Base-by-base conservation (phyloP, 495 filamentous ascomycete genomes). In the Pyrenula aspistea region DNA sequence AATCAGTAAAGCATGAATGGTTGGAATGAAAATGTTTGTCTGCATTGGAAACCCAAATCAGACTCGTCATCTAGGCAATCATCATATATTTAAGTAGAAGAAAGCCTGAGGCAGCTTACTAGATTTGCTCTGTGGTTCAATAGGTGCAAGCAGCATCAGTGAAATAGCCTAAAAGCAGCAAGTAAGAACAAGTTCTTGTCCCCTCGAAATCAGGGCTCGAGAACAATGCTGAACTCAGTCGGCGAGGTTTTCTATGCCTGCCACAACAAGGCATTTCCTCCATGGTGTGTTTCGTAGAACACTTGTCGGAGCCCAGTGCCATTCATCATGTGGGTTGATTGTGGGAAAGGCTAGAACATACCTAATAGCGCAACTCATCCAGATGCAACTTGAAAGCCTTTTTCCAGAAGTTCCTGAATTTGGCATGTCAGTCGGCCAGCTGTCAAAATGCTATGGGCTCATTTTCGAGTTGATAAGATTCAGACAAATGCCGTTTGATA, bases 201-300 rank as follows among this genome's bases (percentile, higher is more conserved):
- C 11, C 19, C 11, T 48, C 42, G 11, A 19, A 11, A 19, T 48
- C 11, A 19, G 42, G 42, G 11, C 11, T 48, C 42, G 19, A 19
- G 11, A 48, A 11, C 11, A 19, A 15, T 20, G 10, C 19, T 24
- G 20, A 20, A 52, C 71, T 97, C 93, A 98, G 93, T 91, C 88
- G 91, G 89, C 91, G 82, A 95, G 91, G 93, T 96, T 98, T 98
- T 96, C 92, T 96, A 96, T 89, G 93, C 92, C 91, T 95, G 89
- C 89, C 91, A 68, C 89, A 88, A 89, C 82, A 78, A 81, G 90
- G 89, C 89, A 76, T 93, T 74, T 95, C 89, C 83, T 75, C 91
- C 88, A 90, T 77, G 72, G 74, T 72, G 73, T 73, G 62, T 68
- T 69, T 59, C 69, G 64, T 75, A 62, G 61, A 63, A 70, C 67